A percentile compares a stretch with the other conserved stretches of the same genome.
These are phyloP conservation scores for Sclerotinia nivalis DNA, from an alignment of 2,329 filamentous ascomycete genomes.

Conservation along the genomic window DNA sequence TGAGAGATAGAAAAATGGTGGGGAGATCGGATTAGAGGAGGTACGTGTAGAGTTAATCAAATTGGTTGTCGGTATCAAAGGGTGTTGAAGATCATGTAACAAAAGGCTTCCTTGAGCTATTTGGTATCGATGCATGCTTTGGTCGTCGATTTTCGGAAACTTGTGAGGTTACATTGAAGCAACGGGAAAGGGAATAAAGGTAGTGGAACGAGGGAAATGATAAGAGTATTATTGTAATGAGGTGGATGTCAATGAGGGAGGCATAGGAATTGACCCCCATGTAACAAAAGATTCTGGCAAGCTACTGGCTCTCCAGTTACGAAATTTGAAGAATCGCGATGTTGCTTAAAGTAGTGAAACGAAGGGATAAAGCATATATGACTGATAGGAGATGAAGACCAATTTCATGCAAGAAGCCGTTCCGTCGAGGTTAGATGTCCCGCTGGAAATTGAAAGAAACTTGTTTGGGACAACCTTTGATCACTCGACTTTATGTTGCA, in stretches of 20 bases:
- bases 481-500: conserved; percentile 1
- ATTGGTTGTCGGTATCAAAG: neutral
- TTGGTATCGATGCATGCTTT: neutral
- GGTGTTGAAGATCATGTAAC: neutral
- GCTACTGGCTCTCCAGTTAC: neutral
- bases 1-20: neutral
- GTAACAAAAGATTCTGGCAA: neutral
- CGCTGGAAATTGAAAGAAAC: neutral
- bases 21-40: neutral
- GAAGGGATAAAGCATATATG: neutral
- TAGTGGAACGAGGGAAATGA: neutral
- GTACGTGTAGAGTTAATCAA: neutral
- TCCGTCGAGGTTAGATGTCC: neutral
- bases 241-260: neutral
- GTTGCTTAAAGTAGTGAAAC: neutral
- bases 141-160: neutral
- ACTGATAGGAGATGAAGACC: neutral
- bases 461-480: neutral
- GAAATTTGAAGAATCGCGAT: neutral
- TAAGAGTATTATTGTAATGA: neutral
- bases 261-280: neutral
- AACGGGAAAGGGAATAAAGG: neutral
- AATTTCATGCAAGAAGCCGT: neutral
- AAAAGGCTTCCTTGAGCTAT: neutral
- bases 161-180: neutral